These are phyloP conservation scores for Colletotrichum lentis DNA, from an alignment of 2,329 filamentous ascomycete species.

Conservation along the genomic window DNA sequence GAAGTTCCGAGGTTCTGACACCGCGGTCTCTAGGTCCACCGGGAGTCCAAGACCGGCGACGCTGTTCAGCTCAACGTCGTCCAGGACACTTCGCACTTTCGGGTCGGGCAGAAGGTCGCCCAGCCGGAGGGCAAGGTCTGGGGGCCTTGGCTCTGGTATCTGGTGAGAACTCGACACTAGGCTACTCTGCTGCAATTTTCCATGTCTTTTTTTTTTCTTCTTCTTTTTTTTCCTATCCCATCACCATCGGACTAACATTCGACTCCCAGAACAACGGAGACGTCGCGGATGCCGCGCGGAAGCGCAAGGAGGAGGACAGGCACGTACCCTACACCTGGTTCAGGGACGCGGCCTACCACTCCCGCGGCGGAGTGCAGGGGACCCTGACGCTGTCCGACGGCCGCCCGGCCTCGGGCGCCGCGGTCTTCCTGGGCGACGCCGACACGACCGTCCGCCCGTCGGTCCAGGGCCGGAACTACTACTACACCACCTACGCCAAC, in stretches of 20 bases:
- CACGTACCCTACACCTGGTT: constrained; percentile 58
- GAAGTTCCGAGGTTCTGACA: too few relatives aligned
- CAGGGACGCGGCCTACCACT: constrained; percentile 51
- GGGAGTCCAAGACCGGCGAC: constrained; percentile 36
- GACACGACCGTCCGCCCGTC: constrained; percentile 43
- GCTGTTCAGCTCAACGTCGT: constrained; percentile 36
- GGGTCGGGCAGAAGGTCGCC: constrained; percentile 26
- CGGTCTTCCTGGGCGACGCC: constrained; percentile 57
- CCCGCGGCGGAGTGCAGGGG: constrained; percentile 53
- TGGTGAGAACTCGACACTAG: constrained; percentile 10
- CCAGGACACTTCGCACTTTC: constrained; percentile 37
- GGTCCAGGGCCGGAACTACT: constrained; percentile 45
- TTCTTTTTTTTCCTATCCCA: too few relatives aligned
- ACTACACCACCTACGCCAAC: constrained; percentile 56
- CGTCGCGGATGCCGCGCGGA: constrained; percentile 48
- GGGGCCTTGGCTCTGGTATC: constrained; percentile 38
- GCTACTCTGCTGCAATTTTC: too few relatives aligned
- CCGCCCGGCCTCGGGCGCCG: constrained; percentile 53
- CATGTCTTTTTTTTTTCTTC: too few relatives aligned
- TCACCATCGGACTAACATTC: constrained; percentile 40
- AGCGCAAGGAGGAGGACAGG: constrained; percentile 47
- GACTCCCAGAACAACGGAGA: constrained; percentile 54
- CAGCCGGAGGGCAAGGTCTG: constrained; percentile 33
- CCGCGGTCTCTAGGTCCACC: constrained; percentile 13
- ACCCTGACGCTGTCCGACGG: constrained; percentile 53